phyloP scores from a whole-genome alignment of 768 basidiomycete genomes.

The Hydnomerulius pinastri region DNA sequence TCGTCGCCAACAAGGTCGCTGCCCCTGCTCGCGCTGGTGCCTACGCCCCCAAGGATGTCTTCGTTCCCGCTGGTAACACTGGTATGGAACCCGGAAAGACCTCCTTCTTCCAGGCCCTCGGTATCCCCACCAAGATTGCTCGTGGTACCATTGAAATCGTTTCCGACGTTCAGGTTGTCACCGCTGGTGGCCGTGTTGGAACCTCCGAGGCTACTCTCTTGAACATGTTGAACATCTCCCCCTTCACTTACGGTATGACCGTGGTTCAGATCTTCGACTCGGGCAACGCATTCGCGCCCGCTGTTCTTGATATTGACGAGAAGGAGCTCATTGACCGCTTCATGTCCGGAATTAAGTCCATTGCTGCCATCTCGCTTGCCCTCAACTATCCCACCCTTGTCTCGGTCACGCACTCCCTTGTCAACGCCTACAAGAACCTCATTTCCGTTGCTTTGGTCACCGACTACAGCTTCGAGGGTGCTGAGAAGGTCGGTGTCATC shows the following conservation, averaged over 20 bases:
- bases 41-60: conserved; percentile 88
- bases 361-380: conserved; percentile 95
- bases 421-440: conserved; percentile 99
- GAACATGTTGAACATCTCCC: conserved; percentile 99
- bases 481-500: conserved; percentile 73
- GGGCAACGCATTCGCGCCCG: conserved; percentile 88
- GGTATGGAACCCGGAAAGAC: conserved; percentile 99
- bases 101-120: conserved; percentile 99
- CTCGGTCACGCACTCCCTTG: conserved; percentile 91
- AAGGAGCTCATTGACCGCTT: conserved; percentile 89
- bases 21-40: conserved; percentile 99
- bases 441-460: conserved; percentile 86
- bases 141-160: conserved; percentile 99
- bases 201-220: conserved; percentile 95
- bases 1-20: conserved; percentile 95
- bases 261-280: conserved; percentile 96
- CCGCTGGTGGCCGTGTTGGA: conserved; percentile 91
- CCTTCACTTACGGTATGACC: conserved; percentile 99
- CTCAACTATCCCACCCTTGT: conserved; percentile 95
- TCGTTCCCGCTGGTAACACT: conserved; percentile 94
- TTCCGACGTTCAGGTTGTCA: conserved; percentile 93
- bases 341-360: conserved; percentile 90
- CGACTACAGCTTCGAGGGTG: conserved; percentile 92
- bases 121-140: conserved; percentile 99
- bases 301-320: conserved; percentile 93